Percentiles rank a stretch among this genome's conserved stretches.
Conservation (phyloP, 345 rosid species). For the Citrus reticulata region DNA sequence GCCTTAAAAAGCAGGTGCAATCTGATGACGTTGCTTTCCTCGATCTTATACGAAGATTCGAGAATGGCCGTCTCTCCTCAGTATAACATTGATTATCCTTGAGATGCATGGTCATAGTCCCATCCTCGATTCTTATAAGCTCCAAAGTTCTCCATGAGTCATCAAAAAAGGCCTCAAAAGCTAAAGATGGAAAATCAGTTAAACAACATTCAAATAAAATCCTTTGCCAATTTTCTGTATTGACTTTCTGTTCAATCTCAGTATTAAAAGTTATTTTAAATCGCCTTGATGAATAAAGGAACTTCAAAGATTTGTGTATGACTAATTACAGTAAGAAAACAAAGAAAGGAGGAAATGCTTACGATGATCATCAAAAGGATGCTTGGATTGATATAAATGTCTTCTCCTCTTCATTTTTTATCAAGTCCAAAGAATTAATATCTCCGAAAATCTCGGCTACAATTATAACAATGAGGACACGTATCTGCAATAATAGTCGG, state of each 20-base stretch:
- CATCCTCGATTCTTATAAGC: slow-evolving; percentile 46
- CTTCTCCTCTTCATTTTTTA: slow-evolving; percentile 38
- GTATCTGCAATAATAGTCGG: not conserved
- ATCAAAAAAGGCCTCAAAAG: slow-evolving; percentile 60
- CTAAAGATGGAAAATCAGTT: slow-evolving; percentile 31
- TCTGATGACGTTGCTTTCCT: slow-evolving; percentile 56
- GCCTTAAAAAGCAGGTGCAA: slow-evolving; percentile 73
- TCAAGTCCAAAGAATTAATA: not conserved
- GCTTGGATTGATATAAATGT: slow-evolving; percentile 45
- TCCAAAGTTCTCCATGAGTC: slow-evolving; percentile 70
- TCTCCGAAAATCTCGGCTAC: not conserved
- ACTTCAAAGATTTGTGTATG: not conserved
- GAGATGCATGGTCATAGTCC: slow-evolving; percentile 41
- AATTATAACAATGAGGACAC: not conserved
- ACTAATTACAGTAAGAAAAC: not conserved
- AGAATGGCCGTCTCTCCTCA: slow-evolving; percentile 40
- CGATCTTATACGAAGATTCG: slow-evolving; percentile 67
- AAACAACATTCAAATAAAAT: not conserved
- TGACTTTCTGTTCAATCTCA: not conserved
- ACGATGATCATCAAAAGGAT: slow-evolving; percentile 54
- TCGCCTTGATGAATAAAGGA: no score
- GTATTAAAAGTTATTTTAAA: not conserved
- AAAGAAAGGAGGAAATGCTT: slow-evolving; percentile 24
- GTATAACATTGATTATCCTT: slow-evolving; percentile 24
- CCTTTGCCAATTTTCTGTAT: not conserved